Conservation (phyloP, 108 stramenopile genomes). For the Cyclostephanos tholiformis region DNA sequence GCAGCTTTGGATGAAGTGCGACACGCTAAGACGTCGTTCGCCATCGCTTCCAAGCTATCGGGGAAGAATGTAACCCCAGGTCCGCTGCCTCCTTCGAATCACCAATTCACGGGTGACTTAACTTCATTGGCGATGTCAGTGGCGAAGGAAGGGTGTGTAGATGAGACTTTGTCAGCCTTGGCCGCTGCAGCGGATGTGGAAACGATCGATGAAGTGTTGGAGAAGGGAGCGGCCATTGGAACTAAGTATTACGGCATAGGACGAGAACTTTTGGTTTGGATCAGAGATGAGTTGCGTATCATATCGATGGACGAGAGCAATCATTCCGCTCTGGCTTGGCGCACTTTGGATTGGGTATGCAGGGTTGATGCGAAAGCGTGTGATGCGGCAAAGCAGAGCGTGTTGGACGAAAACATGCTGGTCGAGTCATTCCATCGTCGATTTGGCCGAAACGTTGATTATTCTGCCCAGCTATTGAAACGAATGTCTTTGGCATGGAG, state of each 20-base stretch:
- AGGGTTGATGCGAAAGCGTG: slow-evolving; percentile 38
- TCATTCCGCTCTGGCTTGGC: slow-evolving; percentile 53
- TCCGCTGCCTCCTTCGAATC: slow-evolving; percentile 37
- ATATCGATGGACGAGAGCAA: slow-evolving; percentile 50
- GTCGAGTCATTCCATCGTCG: slow-evolving; percentile 15
- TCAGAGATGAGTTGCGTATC: slow-evolving; percentile 19
- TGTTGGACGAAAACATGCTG: slow-evolving; percentile 27
- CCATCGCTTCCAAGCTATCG: slow-evolving; percentile 32
- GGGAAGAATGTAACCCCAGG: slow-evolving; percentile 36
- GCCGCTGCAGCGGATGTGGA: slow-evolving; percentile 33
- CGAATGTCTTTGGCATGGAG: slow-evolving; percentile 12
- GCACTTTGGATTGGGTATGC: slow-evolving; percentile 52
- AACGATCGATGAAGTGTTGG: slow-evolving; percentile 1
- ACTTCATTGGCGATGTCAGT: slow-evolving; percentile 37
- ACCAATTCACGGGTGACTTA: slow-evolving; percentile 34
- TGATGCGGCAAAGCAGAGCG: slow-evolving; percentile 21
- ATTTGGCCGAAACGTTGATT: slow-evolving; percentile 5
- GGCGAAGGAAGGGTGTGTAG: slow-evolving; percentile 50
- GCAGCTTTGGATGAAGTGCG: slow-evolving; percentile 53
- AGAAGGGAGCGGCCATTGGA: not conserved
- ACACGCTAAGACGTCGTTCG: slow-evolving; percentile 50
- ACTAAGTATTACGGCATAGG: slow-evolving; percentile 8
- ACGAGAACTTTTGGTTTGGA: slow-evolving; percentile 2
- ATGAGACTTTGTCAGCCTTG: slow-evolving; percentile 51
- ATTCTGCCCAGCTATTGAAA: not conserved